phyloP scores from a whole-genome alignment of 2,329 filamentous ascomycete genomes.

The Dactylonectria estremocensis region DNA sequence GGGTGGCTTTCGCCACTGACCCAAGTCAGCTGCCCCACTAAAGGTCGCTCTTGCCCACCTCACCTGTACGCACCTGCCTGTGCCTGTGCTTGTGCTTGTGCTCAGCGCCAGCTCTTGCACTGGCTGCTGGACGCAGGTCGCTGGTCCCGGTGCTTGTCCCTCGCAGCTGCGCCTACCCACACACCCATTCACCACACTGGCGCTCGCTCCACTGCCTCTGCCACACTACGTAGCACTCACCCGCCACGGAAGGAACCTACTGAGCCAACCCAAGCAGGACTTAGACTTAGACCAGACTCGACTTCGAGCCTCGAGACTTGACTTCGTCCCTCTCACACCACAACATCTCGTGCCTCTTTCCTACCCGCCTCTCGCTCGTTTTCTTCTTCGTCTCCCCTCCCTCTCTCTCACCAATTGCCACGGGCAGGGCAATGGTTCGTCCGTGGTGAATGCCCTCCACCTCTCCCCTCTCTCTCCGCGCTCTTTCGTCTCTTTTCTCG shows the following conservation, averaged over 20 bases:
- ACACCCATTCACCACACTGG: background rate
- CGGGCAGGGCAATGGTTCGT: constrained; percentile 57
- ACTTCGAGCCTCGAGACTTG: constrained; percentile 47
- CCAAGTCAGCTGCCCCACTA: constrained; percentile 54
- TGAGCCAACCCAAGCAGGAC: constrained; percentile 46
- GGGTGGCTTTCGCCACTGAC: constrained; percentile 51
- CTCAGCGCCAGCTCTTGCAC: background rate
- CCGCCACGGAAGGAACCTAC: constrained; percentile 39
- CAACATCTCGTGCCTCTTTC: constrained; percentile 46
- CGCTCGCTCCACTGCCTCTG: constrained; percentile 27
- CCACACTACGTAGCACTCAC: constrained; percentile 29
- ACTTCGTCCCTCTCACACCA: constrained; percentile 45
- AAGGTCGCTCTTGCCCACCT: constrained; percentile 41
- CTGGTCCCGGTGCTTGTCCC: constrained; percentile 23
- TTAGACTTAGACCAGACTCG: constrained; percentile 49
- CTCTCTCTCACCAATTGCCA: constrained; percentile 52
- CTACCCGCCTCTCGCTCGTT: constrained; percentile 47
- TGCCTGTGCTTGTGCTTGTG: constrained; percentile 26
- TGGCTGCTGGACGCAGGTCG: constrained; percentile 1
- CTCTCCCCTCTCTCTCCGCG: constrained; percentile 38
- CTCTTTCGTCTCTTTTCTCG: constrained; percentile 30
- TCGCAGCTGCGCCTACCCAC: constrained; percentile 28
- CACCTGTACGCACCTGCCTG: constrained; percentile 25
- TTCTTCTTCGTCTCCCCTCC: constrained; percentile 31
- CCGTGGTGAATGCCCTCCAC: constrained; percentile 52